Conservation (phyloP, 2,329 filamentous ascomycete genomes). For the Pseudocercospora musae region DNA sequence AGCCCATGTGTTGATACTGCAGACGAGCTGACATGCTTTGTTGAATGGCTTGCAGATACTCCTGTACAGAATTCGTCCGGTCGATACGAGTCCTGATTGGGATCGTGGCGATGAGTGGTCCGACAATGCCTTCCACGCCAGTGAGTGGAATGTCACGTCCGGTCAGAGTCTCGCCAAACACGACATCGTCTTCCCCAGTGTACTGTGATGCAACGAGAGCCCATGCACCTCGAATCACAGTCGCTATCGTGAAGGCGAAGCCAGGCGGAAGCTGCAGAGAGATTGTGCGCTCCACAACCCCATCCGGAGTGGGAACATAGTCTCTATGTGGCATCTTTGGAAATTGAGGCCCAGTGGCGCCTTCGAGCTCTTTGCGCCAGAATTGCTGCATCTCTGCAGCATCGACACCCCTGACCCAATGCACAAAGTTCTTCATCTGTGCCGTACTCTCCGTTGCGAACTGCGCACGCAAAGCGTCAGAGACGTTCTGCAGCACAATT, state of each 20-base stretch:
- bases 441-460: not conserved
- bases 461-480: not conserved
- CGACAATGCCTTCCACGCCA: conserved; percentile 21
- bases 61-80: conserved; percentile 22
- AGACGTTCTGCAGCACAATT: conserved; percentile 35
- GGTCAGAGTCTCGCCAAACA: conserved; percentile 37
- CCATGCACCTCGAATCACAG: conserved; percentile 35
- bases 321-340: conserved; percentile 31
- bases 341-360: conserved; percentile 34
- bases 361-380: conserved; percentile 35
- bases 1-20: conserved; percentile 39
- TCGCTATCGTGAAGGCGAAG: conserved; percentile 19
- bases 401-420: conserved; percentile 32
- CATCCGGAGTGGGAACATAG: conserved; percentile 22
- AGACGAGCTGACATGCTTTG: conserved; percentile 29
- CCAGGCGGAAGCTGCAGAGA: conserved; percentile 7
- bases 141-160: conserved; percentile 36
- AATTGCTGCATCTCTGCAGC: conserved; percentile 29
- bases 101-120: conserved; percentile 40
- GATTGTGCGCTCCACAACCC: conserved; percentile 26
- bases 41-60: conserved; percentile 21
- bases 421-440: conserved; percentile 33
- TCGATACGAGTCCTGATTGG: conserved; percentile 37
- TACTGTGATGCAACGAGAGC: conserved; percentile 31
- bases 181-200: conserved; percentile 31